Percentiles rank a stretch among this genome's conserved stretches.
Evolutionary conservation across 2,329 filamentous ascomycete genomes (phyloP).

Genomic region (Penicillium digitatum): DNA sequence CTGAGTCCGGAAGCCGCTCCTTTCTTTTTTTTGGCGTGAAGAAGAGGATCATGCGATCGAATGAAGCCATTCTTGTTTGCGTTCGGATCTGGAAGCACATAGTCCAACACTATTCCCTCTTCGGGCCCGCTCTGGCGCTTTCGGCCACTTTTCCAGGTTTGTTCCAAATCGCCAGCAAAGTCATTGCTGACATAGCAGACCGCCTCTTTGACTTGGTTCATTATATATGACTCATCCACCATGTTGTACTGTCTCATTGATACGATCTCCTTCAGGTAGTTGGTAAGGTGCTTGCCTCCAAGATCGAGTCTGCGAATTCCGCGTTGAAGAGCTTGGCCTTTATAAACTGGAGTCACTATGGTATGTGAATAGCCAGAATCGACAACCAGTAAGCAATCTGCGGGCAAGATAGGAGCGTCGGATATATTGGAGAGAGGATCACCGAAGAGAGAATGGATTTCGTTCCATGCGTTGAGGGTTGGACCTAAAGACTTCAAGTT

Average conservation of each 20-base stretch:
- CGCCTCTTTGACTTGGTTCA: slow-evolving; percentile 93
- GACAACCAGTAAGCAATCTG: slow-evolving; percentile 80
- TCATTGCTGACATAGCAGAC: slow-evolving; percentile 77
- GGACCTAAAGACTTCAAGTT: slow-evolving; percentile 51
- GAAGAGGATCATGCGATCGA: slow-evolving; percentile 69
- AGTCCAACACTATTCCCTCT: slow-evolving; percentile 70
- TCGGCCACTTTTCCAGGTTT: slow-evolving; percentile 73
- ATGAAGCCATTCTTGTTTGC: slow-evolving; percentile 62
- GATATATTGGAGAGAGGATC: slow-evolving; percentile 49
- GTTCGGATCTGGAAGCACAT: slow-evolving; percentile 80
- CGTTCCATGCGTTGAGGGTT: slow-evolving; percentile 76
- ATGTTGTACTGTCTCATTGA: slow-evolving; percentile 93
- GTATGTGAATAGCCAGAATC: slow-evolving; percentile 94
- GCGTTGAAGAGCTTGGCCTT: slow-evolving; percentile 72
- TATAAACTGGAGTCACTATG: slow-evolving; percentile 79
- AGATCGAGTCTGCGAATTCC: slow-evolving; percentile 82
- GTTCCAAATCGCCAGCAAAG: slow-evolving; percentile 74
- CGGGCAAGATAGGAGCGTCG: slow-evolving; percentile 49
- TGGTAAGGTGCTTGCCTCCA: slow-evolving; percentile 89
- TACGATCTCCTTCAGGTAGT: slow-evolving; percentile 83
- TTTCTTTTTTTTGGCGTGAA: slow-evolving; percentile 52
- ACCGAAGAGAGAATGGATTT: slow-evolving; percentile 66
- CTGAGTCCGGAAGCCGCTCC: slow-evolving; percentile 46
- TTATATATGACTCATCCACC: slow-evolving; percentile 86
- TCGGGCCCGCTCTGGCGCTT: slow-evolving; percentile 29